Evolutionary conservation across 2,329 filamentous ascomycete genomes (phyloP), one percentile per base, ranked within the genome.

Genomic region (Trichoderma atrobrunneum): DNA sequence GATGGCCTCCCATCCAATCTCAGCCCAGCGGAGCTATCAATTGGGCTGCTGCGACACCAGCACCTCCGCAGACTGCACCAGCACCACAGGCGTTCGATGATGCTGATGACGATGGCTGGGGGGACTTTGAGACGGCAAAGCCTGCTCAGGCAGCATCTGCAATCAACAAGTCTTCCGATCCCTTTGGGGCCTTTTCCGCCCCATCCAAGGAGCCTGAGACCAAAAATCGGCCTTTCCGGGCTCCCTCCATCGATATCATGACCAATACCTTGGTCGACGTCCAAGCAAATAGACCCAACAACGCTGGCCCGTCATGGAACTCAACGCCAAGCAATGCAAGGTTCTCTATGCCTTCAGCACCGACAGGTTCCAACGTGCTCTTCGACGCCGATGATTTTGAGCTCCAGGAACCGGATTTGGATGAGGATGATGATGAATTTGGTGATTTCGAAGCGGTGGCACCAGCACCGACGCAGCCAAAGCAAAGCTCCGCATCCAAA

Each of bases 361-460:
- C 79, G 14, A 73, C 78, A 1, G 81, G 88, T 57, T 80, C 87
- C 2, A 87, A 89, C 74, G 86, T 93, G 4, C 82, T 93, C 3
- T 93, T 93, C 78, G 91, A 93, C 79, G 90, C 87, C 43, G 86
- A 87, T 56, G 86, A 89, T 64, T 87, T 87, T 74, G 85, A 85
- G 68, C 77, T 83, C 16, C 78, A 83, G 39, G 78, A 84, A 66
- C 77, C 82, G 11, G 78, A 83, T 39, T 78, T 82, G 7, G 81
- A 82, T n/a, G 80, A 87, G 61, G 87, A 87, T 36, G 86, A 89
- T 72, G 86, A 86, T 61, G 86, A 88, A 36, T 90, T 90, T 81
- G 89, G 88, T 16, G 88, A 90, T 62, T 90, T 90, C 76, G 88
- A 90, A 78, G 85, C 83, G 24, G 85, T 84, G 2, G 72, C 73